These are phyloP conservation scores for Candida dendrica DNA, from an alignment of 805 yeast genomes.

Conservation along the genomic window DNA sequence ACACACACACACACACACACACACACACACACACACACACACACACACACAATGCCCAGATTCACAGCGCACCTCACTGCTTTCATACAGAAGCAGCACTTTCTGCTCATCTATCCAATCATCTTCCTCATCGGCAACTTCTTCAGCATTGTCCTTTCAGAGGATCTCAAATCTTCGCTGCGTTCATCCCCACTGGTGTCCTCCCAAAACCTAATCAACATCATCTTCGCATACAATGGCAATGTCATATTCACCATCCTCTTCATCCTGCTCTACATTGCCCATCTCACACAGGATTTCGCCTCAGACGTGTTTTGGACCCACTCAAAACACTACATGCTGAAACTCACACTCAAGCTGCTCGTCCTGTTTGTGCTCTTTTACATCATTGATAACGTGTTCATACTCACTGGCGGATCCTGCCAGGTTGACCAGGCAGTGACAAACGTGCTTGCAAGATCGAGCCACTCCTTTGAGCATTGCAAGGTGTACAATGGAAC, in stretches of 20 bases:
- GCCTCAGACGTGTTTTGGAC: background rate
- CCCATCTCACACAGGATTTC: background rate
- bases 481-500: slow-evolving; percentile 14
- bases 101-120: background rate
- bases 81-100: background rate
- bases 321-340: slow-evolving; percentile 15
- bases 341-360: slow-evolving; percentile 21
- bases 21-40: no score
- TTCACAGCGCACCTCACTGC: no score
- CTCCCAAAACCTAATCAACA: slow-evolving; percentile 14
- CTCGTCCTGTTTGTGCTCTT: slow-evolving; percentile 18
- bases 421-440: slow-evolving; percentile 16
- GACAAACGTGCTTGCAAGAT: slow-evolving; percentile 3
- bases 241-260: slow-evolving; percentile 20
- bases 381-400: slow-evolving; percentile 24
- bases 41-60: no score
- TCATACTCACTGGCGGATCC: slow-evolving; percentile 26
- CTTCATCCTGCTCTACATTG: slow-evolving; percentile 13
- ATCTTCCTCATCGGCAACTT: background rate
- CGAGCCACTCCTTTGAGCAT: slow-evolving; percentile 1
- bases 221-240: slow-evolving; percentile 29
- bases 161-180: background rate
- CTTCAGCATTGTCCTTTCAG: background rate
- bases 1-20: no score
- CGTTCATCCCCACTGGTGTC: background rate